Evolutionary conservation across 257 asterid genomes (phyloP).

Genomic region (Osmanthus fragrans): DNA sequence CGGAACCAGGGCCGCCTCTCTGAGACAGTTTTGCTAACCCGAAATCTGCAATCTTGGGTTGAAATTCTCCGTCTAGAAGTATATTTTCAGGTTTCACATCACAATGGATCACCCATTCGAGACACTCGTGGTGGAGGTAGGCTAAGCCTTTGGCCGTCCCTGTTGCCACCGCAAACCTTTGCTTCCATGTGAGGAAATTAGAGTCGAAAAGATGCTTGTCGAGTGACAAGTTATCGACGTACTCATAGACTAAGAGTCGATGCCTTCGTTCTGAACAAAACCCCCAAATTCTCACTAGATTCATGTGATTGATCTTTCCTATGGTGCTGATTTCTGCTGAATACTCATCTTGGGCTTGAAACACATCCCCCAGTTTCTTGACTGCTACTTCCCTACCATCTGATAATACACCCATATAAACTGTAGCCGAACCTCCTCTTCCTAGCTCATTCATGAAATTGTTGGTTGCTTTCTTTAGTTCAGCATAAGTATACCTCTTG

Average conservation of each 20-base stretch:
- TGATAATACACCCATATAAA: constrained; percentile 48
- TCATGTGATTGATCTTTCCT: constrained; percentile 62
- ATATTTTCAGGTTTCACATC: constrained; percentile 69
- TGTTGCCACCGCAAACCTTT: constrained; percentile 43
- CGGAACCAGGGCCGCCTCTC: constrained; percentile 48
- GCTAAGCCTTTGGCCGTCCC: constrained; percentile 61
- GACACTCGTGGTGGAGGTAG: constrained; percentile 64
- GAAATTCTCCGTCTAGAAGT: constrained; percentile 47
- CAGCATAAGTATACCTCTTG: constrained; percentile 36
- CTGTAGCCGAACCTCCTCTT: constrained; percentile 52
- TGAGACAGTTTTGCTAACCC: constrained; percentile 58
- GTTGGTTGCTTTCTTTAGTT: constrained; percentile 50
- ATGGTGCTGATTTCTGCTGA: constrained; percentile 53
- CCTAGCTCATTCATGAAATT: constrained; percentile 52
- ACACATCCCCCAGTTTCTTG: constrained; percentile 43
- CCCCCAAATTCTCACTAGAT: constrained; percentile 55
- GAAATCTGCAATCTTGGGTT: constrained; percentile 63
- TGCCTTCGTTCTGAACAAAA: constrained; percentile 44
- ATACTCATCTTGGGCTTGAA: constrained; percentile 44
- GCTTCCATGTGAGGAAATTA: constrained; percentile 41
- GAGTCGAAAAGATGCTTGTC: constrained; percentile 40
- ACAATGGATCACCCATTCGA: constrained; percentile 62
- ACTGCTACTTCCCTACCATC: constrained; percentile 53
- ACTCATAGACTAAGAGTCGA: constrained; percentile 53
- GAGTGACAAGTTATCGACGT: constrained; percentile 45